Evolutionary conservation across 768 basidiomycete genomes (phyloP).

Genomic region (Gautieria morchelliformis): DNA sequence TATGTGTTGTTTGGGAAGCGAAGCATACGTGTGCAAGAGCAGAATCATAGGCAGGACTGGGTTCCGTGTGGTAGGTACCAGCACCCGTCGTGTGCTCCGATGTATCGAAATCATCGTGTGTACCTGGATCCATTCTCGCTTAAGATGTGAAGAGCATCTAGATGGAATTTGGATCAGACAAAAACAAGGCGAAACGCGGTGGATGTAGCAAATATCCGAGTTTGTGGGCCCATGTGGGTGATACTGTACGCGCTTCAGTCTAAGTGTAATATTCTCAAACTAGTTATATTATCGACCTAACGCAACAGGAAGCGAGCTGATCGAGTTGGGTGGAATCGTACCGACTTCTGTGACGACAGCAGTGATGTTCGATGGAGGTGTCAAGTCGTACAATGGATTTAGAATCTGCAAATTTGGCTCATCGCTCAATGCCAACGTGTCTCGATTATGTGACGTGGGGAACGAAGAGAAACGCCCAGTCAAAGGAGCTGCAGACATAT

Average conservation of each 20-base stretch:
- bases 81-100: background rate
- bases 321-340: slow-evolving; percentile 86
- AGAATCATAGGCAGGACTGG: background rate
- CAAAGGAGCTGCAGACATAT: background rate
- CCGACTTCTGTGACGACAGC: slow-evolving; percentile 97
- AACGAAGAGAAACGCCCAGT: background rate
- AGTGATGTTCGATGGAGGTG: slow-evolving; percentile 85
- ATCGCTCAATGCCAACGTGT: slow-evolving; percentile 15
- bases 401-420: slow-evolving; percentile 60
- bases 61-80: background rate
- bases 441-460: background rate
- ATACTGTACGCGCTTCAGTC: background rate
- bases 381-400: slow-evolving; percentile 89
- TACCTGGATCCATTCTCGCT: too few species aligned
- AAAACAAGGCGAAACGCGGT: background rate
- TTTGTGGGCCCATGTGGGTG: background rate
- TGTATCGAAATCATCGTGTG: too few species aligned
- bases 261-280: background rate
- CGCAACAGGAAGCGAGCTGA: slow-evolving; percentile 73
- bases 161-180: too few species aligned
- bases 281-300: slow-evolving; percentile 27
- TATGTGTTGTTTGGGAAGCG: background rate
- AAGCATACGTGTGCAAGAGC: background rate
- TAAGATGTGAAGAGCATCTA: too few species aligned
- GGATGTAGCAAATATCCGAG: background rate